Conservation (phyloP, 192 early-diverging fungal genomes). For the Mortierella hygrophila region DNA sequence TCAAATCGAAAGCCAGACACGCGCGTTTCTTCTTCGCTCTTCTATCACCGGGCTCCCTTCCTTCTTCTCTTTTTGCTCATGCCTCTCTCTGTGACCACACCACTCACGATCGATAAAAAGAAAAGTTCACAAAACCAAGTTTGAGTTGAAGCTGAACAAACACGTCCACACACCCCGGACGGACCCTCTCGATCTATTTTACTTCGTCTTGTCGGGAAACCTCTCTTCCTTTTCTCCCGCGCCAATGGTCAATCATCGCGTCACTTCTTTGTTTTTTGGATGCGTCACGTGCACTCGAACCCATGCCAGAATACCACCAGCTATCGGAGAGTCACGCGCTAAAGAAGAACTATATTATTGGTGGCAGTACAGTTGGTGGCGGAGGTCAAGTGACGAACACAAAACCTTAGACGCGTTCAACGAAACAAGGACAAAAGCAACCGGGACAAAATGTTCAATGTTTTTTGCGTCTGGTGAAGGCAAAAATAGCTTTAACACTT, state of each 20-base stretch:
- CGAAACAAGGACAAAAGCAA: too few species aligned
- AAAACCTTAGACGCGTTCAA: too few species aligned
- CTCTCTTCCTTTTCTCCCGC: neutral
- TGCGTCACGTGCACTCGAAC: neutral
- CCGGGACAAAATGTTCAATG: too few species aligned
- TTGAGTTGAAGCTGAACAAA: neutral
- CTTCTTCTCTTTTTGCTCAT: neutral
- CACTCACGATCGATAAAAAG: neutral
- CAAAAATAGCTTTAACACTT: too few species aligned
- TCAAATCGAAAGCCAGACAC: constrained; percentile 4
- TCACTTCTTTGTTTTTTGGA: neutral
- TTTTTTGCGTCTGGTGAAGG: too few species aligned
- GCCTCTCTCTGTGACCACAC: neutral
- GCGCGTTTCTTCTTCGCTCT: neutral
- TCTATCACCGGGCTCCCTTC: neutral
- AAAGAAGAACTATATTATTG: too few species aligned
- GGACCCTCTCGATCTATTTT: neutral
- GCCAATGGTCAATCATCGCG: constrained; percentile 1
- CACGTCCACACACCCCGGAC: neutral
- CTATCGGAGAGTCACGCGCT: too few species aligned
- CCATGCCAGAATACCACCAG: too few species aligned
- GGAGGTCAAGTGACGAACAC: too few species aligned
- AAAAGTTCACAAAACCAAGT: neutral
- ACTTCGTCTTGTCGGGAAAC: neutral
- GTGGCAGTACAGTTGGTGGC: too few species aligned